A percentile compares a stretch with the other conserved stretches of the same genome.
phyloP scores from a whole-genome alignment of 345 rosid species.

The Gossypium thurberi region DNA sequence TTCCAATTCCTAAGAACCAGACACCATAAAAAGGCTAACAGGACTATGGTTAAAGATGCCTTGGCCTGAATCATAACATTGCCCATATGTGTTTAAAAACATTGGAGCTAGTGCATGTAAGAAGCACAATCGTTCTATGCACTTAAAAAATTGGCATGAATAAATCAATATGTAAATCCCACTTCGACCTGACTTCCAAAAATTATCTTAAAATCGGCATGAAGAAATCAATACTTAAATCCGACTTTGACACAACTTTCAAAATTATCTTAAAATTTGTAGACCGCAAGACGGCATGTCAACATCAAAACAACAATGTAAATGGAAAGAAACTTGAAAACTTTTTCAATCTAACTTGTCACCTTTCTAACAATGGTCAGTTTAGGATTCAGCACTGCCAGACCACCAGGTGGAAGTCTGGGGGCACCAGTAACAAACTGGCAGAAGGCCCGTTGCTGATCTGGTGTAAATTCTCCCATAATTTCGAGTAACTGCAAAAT shows the following conservation, averaged over 20 bases:
- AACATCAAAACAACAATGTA: not conserved
- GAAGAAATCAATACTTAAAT: not conserved
- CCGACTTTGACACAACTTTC: not conserved
- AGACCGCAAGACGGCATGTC: not conserved
- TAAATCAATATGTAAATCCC: not conserved
- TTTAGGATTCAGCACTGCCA: slow-evolving; percentile 93
- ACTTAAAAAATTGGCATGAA: not conserved
- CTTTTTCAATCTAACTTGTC: slow-evolving; percentile 6
- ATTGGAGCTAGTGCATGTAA: not conserved
- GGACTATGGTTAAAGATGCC: not conserved
- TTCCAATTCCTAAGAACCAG: not conserved
- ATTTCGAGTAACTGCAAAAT: slow-evolving; percentile 77
- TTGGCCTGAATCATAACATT: not conserved
- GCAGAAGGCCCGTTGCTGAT: slow-evolving; percentile 95
- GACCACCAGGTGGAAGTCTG: slow-evolving; percentile 94
- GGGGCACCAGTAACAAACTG: slow-evolving; percentile 99
- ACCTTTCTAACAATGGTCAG: slow-evolving; percentile 98
- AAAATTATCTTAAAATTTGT: not conserved
- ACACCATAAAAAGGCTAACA: not conserved
- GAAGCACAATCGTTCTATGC: not conserved
- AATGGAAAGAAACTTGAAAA: not conserved
- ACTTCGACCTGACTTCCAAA: not conserved
- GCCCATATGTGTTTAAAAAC: not conserved
- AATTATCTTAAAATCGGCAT: not conserved
- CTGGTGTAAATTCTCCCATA: slow-evolving; percentile 95